Percentiles rank a stretch among this genome's conserved stretches.
Evolutionary conservation across 2,329 filamentous ascomycete genomes (phyloP).

Genomic region (Balansia obtecta): DNA sequence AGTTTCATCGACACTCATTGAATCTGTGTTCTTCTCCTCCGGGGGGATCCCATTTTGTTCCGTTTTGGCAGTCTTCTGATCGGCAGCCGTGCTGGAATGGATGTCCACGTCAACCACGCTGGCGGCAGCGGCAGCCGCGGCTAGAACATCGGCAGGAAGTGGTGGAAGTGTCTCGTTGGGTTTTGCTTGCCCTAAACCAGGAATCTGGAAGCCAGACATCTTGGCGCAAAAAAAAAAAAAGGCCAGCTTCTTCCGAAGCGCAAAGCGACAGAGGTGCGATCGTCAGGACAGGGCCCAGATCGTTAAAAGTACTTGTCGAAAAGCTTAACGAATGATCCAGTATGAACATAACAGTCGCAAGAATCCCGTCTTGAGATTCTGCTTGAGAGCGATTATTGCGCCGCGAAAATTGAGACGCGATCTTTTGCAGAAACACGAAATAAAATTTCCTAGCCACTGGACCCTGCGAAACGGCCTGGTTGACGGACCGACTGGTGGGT

Average conservation of each 20-base stretch:
- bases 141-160: slow-evolving; percentile 19
- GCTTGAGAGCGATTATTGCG: not conserved
- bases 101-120: slow-evolving; percentile 11
- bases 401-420: not conserved
- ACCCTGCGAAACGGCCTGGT: not conserved
- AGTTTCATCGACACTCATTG: slow-evolving; percentile 26
- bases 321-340: not conserved
- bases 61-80: not conserved
- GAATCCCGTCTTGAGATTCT: too few species aligned
- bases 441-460: not conserved
- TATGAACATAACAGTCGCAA: not conserved
- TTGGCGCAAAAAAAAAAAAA: not conserved
- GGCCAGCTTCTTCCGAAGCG: not conserved
- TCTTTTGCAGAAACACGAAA: not conserved
- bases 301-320: not conserved
- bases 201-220: slow-evolving; percentile 32
- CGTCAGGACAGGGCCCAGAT: not conserved
- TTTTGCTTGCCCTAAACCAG: slow-evolving; percentile 29
- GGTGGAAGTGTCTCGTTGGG: slow-evolving; percentile 29
- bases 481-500: not conserved
- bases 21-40: slow-evolving; percentile 10
- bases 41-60: not conserved
- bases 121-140: slow-evolving; percentile 20
- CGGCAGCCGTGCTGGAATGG: not conserved
- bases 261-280: not conserved